These are phyloP conservation scores for Chrysanthemum lavandulifolium DNA, from an alignment of 129 eudicot genomes.

Conservation along the genomic window DNA sequence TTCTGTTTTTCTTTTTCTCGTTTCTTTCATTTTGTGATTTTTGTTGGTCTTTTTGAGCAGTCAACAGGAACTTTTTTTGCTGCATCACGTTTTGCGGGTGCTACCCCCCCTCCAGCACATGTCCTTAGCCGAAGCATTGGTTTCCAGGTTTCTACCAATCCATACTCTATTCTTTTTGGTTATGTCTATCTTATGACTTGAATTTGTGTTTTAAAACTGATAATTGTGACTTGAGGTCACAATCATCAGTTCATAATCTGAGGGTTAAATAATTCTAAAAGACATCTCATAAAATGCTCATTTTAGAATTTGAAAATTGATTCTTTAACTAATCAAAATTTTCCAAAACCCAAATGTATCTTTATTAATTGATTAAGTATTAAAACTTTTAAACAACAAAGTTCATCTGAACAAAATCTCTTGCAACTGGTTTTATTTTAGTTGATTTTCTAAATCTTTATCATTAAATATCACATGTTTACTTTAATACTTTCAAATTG, in stretches of 20 bases:
- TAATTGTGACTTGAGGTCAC: too few relatives aligned
- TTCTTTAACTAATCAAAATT: too few relatives aligned
- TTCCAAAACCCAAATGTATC: background rate
- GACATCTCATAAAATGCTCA: too few relatives aligned
- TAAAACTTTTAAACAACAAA: too few relatives aligned
- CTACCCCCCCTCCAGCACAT: conserved; percentile 90
- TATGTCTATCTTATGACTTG: background rate
- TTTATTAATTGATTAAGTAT: too few relatives aligned
- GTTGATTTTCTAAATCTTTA: background rate
- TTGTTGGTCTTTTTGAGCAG: conserved; percentile 42
- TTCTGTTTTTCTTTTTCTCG: background rate
- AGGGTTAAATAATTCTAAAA: too few relatives aligned
- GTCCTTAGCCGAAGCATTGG: conserved; percentile 93
- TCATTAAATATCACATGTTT: background rate
- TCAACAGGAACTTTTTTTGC: conserved; percentile 88
- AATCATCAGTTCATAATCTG: too few relatives aligned
- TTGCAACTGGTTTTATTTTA: background rate
- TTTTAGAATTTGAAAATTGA: too few relatives aligned
- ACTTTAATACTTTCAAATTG: background rate
- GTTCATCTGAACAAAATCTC: background rate
- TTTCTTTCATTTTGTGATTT: background rate
- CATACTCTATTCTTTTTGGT: background rate
- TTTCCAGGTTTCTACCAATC: conserved; percentile 56
- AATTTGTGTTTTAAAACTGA: background rate
- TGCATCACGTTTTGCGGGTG: conserved; percentile 88